A percentile compares a stretch with the other conserved stretches of the same genome.
Conservation (phyloP, 805 yeast species). For the Candida silvatica region DNA sequence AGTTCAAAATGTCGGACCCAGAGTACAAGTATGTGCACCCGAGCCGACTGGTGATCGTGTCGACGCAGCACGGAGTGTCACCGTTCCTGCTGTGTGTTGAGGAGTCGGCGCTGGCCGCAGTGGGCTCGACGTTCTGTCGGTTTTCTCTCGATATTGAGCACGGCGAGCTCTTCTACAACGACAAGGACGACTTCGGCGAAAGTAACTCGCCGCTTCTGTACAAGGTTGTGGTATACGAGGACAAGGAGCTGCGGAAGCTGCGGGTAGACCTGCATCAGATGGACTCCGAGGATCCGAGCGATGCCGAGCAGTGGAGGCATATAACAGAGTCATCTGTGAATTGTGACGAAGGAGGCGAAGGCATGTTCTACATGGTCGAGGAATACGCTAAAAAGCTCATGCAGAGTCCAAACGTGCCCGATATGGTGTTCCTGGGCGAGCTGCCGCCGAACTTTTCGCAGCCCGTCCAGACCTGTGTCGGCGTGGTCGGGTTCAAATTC, state of each 20-base stretch:
- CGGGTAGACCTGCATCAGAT: slow-evolving; percentile 9
- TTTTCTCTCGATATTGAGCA: slow-evolving; percentile 6
- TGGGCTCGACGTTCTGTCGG: slow-evolving; percentile 6
- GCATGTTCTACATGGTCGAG: slow-evolving; percentile 7
- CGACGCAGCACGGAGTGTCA: slow-evolving; percentile 9
- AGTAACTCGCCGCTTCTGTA: slow-evolving; percentile 1
- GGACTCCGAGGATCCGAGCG: slow-evolving; percentile 6
- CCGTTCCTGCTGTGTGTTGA: slow-evolving; percentile 8
- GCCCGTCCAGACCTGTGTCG: slow-evolving; percentile 13
- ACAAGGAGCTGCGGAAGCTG: slow-evolving; percentile 5
- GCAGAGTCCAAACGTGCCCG: slow-evolving; percentile 18
- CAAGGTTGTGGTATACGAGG: slow-evolving; percentile 7
- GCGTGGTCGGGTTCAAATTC: slow-evolving; percentile 13
- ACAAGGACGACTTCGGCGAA: slow-evolving; percentile 7
- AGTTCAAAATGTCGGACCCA: slow-evolving; percentile 3
- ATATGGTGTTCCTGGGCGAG: slow-evolving; percentile 11
- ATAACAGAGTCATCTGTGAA: slow-evolving; percentile 16
- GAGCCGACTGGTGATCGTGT: slow-evolving; percentile 8
- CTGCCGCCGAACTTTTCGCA: slow-evolving; percentile 8
- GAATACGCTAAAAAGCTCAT: slow-evolving; percentile 10
- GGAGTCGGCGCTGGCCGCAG: slow-evolving; percentile 10
- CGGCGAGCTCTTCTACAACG: slow-evolving; percentile 10
- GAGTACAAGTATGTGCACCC: slow-evolving; percentile 7
- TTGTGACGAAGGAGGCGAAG: slow-evolving; percentile 8
- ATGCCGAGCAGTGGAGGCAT: slow-evolving; percentile 10